Base-by-base conservation (phyloP, 768 basidiomycete species). In the Podaxis pistillaris region DNA sequence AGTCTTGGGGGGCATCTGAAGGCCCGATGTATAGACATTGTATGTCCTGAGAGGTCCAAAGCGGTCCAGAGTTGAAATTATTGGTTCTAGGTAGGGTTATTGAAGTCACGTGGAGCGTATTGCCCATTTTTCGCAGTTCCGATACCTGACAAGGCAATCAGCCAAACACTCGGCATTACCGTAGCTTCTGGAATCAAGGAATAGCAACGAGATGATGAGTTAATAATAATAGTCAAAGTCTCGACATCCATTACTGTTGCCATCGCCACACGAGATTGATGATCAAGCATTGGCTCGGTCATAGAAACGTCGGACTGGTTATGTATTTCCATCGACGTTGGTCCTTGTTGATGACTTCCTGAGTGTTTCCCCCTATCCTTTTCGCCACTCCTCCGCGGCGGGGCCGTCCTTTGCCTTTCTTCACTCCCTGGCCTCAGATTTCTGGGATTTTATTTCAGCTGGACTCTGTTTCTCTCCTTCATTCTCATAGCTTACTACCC, bases 391-490 rank as follows among this genome's bases (percentile, higher is more conserved):
- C 56, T 19, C 19, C 49, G 24, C 59, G 47, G 33, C 54, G 47
- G 52, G 41, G 24, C 44, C 63, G 47, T 33, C 47, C 55, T 56
- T 40, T 36, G 38, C 64, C 60, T 59, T 53, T 65, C 46, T 51
- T 67, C 54, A 38, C 60, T 61, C 63, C 61, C 56, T 59, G 67
- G 66, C 24, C 50, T 44, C 47, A 41, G 56, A 37, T 28, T 26
- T 47, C 66, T 65, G 67, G 67, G 59, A 56, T 54, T 54, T 64
- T 58, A n/a, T 51, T 46, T 57, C 56, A 44, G 60, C 52, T 61
- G 19, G 54, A 47, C 49, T 49, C 59, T 51, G 44, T 50, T 19
- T 61, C 63, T 53, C 63, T 60, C 57, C 33, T 46, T 63, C 41
- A 63, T 56, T 61, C 46, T 40, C 49, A 41, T n/a, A 17, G 19